Base-by-base conservation (phyloP, 768 basidiomycete species). In the Harrya chromipes region DNA sequence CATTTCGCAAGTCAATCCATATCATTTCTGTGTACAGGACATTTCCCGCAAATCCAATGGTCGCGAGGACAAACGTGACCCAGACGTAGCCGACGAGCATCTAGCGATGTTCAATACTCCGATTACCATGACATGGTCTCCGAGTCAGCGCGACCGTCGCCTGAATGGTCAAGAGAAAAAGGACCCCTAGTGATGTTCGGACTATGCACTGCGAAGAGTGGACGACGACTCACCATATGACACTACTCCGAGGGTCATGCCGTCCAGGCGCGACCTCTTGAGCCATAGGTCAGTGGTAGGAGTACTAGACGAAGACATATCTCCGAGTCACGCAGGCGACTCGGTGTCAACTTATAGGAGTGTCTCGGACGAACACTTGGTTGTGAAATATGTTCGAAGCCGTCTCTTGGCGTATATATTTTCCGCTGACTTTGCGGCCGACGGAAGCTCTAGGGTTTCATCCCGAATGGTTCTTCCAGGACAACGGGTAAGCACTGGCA, bases 1-100 rank as follows among this genome's bases (percentile, higher is more conserved):
- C 17, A 24, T 54, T 52, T 11, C 68, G 65, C 31, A 63, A 7
- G 35, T 70, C 67, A n/a, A 70, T 67, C 55, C 51, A 72, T n/a
- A 68, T 63, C 67, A 64, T 58, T 19, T 52, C 62, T 45, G 56
- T 69, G 47, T 63, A 68, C 34, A 55, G 62, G 3, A 56, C 50
- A 21, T 69, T 62, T 2, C 39, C 49, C 7, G 51, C 65, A 6
- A 64, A 55, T 9, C 56, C 59, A 8, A 72, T 44, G 1, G 62
- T 64, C 4, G 54, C 70, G 29, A 69, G 43, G 13, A 34, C 8
- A 26, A 70, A 69, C 1, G 64, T 66, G 35, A 60, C 43, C 41
- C 45, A 37, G 33, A 67, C 45, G n/a, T 65, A 67, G 19, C 40
- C n/a, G 5, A 64, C 13, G n/a, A 68, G 53, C 23, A 19, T 16